phyloP scores from a whole-genome alignment of 208 protist species.

The Leishmania turanica region DNA sequence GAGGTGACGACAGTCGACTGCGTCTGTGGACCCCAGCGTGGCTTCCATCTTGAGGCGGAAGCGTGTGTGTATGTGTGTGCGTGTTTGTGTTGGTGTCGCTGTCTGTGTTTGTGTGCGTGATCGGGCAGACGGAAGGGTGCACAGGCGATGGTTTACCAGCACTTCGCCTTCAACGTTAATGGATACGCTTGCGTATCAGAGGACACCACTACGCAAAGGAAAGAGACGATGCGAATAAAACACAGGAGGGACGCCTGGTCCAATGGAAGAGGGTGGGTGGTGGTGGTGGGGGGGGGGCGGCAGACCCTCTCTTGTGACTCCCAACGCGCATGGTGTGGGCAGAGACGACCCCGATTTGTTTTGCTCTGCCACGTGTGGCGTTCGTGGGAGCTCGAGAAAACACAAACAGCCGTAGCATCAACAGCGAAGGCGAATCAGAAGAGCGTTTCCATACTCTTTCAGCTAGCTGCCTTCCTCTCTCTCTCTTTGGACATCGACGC shows the following conservation, averaged over 20 bases:
- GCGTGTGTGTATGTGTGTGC: not conserved
- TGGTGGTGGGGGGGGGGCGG: not conserved
- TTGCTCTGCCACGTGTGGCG: not conserved
- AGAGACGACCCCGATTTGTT: not conserved
- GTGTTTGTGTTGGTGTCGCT: too few relatives aligned
- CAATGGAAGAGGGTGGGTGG: too few relatives aligned
- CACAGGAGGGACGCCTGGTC: not conserved
- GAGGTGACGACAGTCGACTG: slow-evolving; percentile 83
- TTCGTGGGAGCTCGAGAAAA: not conserved
- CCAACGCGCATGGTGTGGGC: not conserved
- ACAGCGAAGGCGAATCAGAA: not conserved
- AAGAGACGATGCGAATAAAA: not conserved
- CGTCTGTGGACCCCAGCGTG: slow-evolving; percentile 83
- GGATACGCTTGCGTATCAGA: not conserved
- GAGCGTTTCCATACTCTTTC: not conserved
- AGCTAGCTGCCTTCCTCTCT: not conserved
- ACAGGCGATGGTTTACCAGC: not conserved
- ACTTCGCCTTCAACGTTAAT: not conserved
- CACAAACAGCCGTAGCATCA: not conserved
- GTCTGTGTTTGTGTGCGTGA: not conserved
- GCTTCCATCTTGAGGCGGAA: slow-evolving; percentile 30
- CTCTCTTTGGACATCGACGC: not conserved
- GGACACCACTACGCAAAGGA: not conserved
- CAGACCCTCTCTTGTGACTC: not conserved
- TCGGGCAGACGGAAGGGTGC: too few relatives aligned